A percentile compares a stretch with the other conserved stretches of the same genome.
Conservation (phyloP, 768 basidiomycete genomes). For the Kwoniella sp. region DNA sequence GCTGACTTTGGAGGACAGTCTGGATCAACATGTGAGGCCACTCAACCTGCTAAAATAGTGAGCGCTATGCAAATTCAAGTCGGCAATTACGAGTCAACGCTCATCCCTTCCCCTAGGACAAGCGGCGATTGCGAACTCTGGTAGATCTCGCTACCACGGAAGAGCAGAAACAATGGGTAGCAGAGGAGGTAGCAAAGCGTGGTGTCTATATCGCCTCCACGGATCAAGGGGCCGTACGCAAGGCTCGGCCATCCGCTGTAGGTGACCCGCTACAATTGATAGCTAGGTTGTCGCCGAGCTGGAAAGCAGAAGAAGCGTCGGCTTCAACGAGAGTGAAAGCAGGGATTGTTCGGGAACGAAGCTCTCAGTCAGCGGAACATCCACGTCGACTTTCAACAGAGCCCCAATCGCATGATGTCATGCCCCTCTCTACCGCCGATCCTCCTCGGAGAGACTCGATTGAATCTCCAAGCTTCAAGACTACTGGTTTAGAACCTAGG, state of each 20-base stretch:
- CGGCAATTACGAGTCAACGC: neutral
- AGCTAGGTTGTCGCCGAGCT: conserved; percentile 9
- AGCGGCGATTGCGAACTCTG: conserved; percentile 13
- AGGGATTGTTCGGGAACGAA: neutral
- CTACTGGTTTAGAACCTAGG: conserved; percentile 17
- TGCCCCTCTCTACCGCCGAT: neutral
- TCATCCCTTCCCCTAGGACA: conserved; percentile 8
- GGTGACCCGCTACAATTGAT: conserved; percentile 13
- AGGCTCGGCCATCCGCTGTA: conserved; percentile 11
- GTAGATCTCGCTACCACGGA: conserved; percentile 21
- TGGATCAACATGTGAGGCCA: conserved; percentile 7
- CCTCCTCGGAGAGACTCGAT: neutral
- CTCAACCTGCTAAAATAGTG: conserved; percentile 23
- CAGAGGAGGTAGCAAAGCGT: conserved; percentile 14
- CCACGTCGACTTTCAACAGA: neutral
- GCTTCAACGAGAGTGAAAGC: neutral
- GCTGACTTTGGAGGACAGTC: conserved; percentile 1
- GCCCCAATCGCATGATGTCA: neutral
- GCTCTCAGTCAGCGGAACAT: neutral
- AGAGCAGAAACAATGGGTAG: conserved; percentile 24
- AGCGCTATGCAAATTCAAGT: neutral
- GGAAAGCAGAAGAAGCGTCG: neutral
- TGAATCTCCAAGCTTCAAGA: conserved; percentile 20
- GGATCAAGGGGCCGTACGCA: conserved; percentile 10
- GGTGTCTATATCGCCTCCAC: conserved; percentile 18